Percentiles rank a stretch among this genome's conserved stretches.
These are phyloP conservation scores for Penicillium psychrosexuale DNA, from an alignment of 2,329 filamentous ascomycete species.

Conservation along the genomic window DNA sequence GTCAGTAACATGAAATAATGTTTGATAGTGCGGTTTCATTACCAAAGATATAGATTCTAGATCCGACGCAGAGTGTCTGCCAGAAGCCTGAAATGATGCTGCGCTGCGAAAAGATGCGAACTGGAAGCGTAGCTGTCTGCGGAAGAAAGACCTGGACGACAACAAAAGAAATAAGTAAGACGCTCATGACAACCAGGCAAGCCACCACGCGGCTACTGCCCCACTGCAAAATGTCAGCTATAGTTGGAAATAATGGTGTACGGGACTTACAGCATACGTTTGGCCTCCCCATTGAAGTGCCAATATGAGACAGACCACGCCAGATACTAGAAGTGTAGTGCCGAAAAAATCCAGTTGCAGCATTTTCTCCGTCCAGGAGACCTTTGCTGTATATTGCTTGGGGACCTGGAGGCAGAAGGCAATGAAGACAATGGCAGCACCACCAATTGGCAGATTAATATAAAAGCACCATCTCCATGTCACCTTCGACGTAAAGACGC, in stretches of 20 bases:
- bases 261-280: slow-evolving; percentile 6
- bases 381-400: background rate
- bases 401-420: background rate
- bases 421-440: slow-evolving; percentile 43
- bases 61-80: background rate
- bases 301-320: slow-evolving; percentile 23
- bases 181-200: background rate
- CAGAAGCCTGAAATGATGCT: background rate
- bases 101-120: background rate
- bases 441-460: slow-evolving; percentile 45
- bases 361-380: slow-evolving; percentile 38
- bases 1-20: background rate
- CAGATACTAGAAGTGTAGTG: slow-evolving; percentile 29
- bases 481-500: slow-evolving; percentile 44
- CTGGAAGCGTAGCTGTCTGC: background rate
- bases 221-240: background rate
- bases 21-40: background rate
- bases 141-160: background rate
- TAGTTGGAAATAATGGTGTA: background rate
- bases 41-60: background rate
- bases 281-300: slow-evolving; percentile 27
- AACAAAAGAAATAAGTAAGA: background rate
- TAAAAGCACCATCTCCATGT: slow-evolving; percentile 47
- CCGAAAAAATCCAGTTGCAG: slow-evolving; percentile 40
- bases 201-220: background rate